Base-by-base conservation (phyloP, 768 basidiomycete species). In the Paxillus involutus region DNA sequence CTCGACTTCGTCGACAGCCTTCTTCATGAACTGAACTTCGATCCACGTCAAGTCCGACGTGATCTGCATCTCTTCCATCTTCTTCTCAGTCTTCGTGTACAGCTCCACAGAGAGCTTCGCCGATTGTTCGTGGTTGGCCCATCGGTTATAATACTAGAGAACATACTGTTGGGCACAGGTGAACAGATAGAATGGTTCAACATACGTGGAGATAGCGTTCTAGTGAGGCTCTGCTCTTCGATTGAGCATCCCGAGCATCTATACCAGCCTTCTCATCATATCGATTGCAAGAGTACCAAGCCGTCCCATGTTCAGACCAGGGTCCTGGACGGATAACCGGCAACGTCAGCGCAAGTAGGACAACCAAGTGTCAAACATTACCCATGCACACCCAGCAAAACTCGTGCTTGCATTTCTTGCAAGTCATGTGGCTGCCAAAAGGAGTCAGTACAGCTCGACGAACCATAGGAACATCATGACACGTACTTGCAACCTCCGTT, bases 371-470 rank as follows among this genome's bases (percentile, higher is more conserved):
- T 47, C 14, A n/a, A 30, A 54, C 69, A 42, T 30, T 65, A 82
- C 90, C 96, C 94, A 98, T 97, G 75, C 97, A 99, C 39, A 99
- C 95, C 97, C 97, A 99, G 70, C 97, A 99, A 71, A 98, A 99
- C 76, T 93, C 92, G 61, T 94, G 85, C 66, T 93, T 96, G 81
- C 97, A 98, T 75, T 98, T 98, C 81, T 97, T 96, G 79, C 97
- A 98, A 17, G 96, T 98, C 96, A 99, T 99, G 71, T 99, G 97
- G 78, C 95, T 97, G 59, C 9, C 39, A 54, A 21, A 17, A 44
- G 17, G 26, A 19, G 30, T 66, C 35, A 63, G 61, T 42, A 53
- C 49, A 53, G 21, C 40, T 44, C 12, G 42, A 21, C 11, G 13
- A 83, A 88, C 64, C 60, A 91, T 88, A 93, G 91, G 87, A 91